Percentiles rank a stretch among this genome's conserved stretches.
These are phyloP conservation scores for Linum usitatissimum DNA, from an alignment of 345 rosid genomes.

Conservation along the genomic window DNA sequence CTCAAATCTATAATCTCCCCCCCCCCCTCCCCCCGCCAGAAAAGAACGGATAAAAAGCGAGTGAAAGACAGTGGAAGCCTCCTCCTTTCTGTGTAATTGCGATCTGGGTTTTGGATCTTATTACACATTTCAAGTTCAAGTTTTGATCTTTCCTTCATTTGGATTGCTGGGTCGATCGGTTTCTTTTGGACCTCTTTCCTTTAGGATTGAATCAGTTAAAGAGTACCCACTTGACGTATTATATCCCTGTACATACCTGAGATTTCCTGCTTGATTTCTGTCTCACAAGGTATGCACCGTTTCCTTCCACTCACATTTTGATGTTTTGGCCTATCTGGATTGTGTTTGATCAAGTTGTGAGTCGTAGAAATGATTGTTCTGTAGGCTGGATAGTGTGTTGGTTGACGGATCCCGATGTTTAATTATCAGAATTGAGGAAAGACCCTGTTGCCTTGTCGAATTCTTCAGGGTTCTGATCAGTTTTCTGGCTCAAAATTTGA, in stretches of 20 bases:
- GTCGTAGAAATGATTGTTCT: slow-evolving; percentile 10
- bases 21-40: neutral
- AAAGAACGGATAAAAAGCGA: neutral
- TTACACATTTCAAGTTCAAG: slow-evolving; percentile 9
- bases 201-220: slow-evolving; percentile 25
- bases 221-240: slow-evolving; percentile 26
- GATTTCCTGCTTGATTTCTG: slow-evolving; percentile 17
- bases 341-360: slow-evolving; percentile 6
- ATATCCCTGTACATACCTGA: slow-evolving; percentile 16
- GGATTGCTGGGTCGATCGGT: slow-evolving; percentile 38
- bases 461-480: too few relatives aligned
- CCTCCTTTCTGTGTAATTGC: neutral
- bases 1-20: slow-evolving; percentile 6
- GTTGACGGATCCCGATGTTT: slow-evolving; percentile 21
- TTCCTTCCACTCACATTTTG: slow-evolving; percentile 31
- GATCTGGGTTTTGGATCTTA: slow-evolving; percentile 25
- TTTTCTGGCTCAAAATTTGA: neutral
- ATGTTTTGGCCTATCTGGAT: slow-evolving; percentile 11
- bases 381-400: slow-evolving; percentile 2
- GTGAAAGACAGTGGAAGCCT: neutral
- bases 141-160: slow-evolving; percentile 12
- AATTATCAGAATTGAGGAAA: slow-evolving; percentile 1
- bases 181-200: neutral
- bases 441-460: neutral
- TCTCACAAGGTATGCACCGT: slow-evolving; percentile 24